These are phyloP conservation scores for Taphrina betulina DNA, from an alignment of 1,139 yeast genomes.

Conservation along the genomic window DNA sequence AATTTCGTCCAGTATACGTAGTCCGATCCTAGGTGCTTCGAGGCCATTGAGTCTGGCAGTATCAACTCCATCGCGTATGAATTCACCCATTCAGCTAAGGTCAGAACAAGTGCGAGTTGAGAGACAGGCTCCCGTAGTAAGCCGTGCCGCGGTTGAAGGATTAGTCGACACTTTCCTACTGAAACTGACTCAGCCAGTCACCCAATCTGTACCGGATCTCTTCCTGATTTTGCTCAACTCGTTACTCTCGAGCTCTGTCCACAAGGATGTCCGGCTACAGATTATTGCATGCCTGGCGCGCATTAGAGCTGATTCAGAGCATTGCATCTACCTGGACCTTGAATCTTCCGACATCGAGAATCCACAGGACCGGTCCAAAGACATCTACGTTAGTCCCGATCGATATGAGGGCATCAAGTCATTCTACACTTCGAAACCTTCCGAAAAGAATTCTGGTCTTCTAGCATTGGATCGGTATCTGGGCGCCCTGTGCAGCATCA, in stretches of 20 bases:
- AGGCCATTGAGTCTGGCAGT: no score
- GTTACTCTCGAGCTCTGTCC: no score
- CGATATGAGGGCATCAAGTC: constrained; percentile 13
- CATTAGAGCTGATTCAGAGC: constrained; percentile 16
- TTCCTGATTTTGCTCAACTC: no score
- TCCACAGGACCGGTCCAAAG: no score
- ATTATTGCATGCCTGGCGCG: constrained; percentile 11
- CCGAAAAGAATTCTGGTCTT: background rate
- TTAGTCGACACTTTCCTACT: background rate
- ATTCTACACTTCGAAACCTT: background rate
- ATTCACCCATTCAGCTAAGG: no score
- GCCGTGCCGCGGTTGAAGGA: constrained; percentile 2
- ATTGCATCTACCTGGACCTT: constrained; percentile 5
- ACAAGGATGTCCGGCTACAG: constrained; percentile 18
- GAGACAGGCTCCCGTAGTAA: no score
- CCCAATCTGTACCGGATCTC: no score
- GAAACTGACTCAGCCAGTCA: no score
- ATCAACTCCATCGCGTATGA: no score
- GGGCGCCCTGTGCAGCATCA: constrained; percentile 40
- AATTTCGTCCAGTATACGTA: no score
- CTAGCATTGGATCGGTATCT: background rate
- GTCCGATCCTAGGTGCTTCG: no score
- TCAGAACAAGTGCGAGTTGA: no score
- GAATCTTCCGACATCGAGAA: constrained; percentile 1
- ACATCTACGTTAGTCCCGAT: constrained; percentile 12